A percentile compares a stretch with the other conserved stretches of the same genome.
These are phyloP conservation scores for Solanum microdontum DNA, from an alignment of 257 asterid species.

Conservation along the genomic window DNA sequence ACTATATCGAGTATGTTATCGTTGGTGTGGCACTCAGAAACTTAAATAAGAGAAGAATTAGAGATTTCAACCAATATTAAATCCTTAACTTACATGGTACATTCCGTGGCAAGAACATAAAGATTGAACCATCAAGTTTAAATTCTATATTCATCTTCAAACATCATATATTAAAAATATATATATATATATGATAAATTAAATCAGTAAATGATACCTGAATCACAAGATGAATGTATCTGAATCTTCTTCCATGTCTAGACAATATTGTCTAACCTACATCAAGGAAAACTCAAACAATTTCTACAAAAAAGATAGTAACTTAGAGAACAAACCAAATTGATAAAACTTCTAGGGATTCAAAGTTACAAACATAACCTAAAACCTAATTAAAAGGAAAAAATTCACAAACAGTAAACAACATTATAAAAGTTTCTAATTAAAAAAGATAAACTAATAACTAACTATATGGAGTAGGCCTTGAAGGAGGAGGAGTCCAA, in stretches of 20 bases:
- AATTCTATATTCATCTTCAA: neutral
- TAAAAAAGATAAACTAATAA: neutral
- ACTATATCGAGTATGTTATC: neutral
- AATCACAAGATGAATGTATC: neutral
- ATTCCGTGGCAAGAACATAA: neutral
- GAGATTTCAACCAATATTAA: neutral
- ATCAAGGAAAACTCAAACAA: neutral
- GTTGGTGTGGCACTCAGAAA: neutral
- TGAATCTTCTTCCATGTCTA: neutral
- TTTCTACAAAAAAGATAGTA: neutral
- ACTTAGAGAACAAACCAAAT: neutral
- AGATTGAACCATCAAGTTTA: neutral
- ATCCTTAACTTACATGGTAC: neutral
- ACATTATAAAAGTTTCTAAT: neutral
- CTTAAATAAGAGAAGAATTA: neutral
- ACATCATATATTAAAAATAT: neutral
- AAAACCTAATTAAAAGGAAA: constrained; percentile 7
- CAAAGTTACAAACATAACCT: neutral
- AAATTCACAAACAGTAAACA: constrained; percentile 7
- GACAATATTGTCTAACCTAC: neutral
- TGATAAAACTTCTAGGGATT: neutral
- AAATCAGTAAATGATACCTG: neutral
- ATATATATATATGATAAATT: neutral
- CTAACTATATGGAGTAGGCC: constrained; percentile 22
- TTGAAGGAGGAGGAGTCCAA: constrained; percentile 49